phyloP scores from a whole-genome alignment of 2,329 filamentous ascomycete genomes.

The Penicillium hesseltinei region DNA sequence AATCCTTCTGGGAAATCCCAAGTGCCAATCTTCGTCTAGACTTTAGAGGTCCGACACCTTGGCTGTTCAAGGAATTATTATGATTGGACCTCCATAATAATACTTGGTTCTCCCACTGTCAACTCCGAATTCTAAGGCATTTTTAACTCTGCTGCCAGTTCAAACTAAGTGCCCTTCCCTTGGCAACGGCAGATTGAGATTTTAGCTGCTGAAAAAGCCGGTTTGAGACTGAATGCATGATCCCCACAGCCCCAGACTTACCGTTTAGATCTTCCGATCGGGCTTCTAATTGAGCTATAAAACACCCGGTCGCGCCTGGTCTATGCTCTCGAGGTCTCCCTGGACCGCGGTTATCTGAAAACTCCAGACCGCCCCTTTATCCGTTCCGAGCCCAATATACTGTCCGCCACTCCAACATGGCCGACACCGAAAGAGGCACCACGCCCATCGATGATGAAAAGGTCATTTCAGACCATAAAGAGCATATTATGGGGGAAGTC shows the following conservation, averaged over 20 bases:
- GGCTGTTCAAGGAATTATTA: background rate
- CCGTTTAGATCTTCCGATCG: background rate
- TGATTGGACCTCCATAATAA: background rate
- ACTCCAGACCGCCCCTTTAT: background rate
- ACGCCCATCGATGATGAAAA: slow-evolving; percentile 24
- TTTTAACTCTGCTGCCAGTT: background rate
- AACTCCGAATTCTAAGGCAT: background rate
- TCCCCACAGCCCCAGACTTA: slow-evolving; percentile 9
- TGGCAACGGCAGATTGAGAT: slow-evolving; percentile 14
- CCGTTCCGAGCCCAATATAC: background rate
- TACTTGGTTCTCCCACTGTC: background rate
- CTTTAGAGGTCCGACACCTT: background rate
- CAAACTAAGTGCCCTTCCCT: background rate
- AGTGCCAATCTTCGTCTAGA: background rate
- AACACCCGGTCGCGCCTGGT: background rate
- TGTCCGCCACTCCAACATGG: slow-evolving; percentile 2
- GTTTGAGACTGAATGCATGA: background rate
- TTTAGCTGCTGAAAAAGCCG: background rate
- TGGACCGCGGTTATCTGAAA: background rate
- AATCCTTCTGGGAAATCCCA: background rate
- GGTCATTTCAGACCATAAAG: slow-evolving; percentile 17
- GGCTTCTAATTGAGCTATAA: slow-evolving; percentile 8
- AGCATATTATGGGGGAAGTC: slow-evolving; percentile 13
- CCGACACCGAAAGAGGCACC: slow-evolving; percentile 2
- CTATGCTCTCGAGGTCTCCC: background rate